Percentiles rank a stretch among this genome's conserved stretches.
Conservation (phyloP, 768 basidiomycete species). For the Melanogaster broomeanus region DNA sequence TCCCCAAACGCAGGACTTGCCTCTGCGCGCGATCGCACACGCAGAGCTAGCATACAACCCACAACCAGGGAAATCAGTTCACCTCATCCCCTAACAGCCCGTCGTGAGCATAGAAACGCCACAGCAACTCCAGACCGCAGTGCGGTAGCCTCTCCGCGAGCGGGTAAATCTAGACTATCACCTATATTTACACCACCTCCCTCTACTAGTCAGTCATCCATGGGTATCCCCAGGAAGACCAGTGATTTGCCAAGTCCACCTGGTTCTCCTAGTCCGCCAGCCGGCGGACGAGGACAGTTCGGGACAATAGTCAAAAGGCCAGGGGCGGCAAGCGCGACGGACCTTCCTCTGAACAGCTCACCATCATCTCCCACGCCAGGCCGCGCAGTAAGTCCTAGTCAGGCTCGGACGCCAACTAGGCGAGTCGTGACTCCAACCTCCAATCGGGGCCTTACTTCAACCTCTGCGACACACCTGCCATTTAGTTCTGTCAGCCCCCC, state of each 20-base stretch:
- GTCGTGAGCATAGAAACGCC: constrained; percentile 31
- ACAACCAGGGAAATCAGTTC: constrained; percentile 42
- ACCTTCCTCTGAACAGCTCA: constrained; percentile 41
- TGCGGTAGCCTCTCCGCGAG: constrained; percentile 32
- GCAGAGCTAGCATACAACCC: constrained; percentile 40
- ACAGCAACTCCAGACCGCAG: constrained; percentile 23
- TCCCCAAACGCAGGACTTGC: constrained; percentile 45
- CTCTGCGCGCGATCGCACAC: constrained; percentile 46
- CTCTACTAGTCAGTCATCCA: constrained; percentile 29
- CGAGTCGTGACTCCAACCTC: constrained; percentile 43
- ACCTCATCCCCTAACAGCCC: constrained; percentile 37
- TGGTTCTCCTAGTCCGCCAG: constrained; percentile 48
- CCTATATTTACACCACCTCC: constrained; percentile 32
- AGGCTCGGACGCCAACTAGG: constrained; percentile 41
- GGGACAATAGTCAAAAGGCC: constrained; percentile 36
- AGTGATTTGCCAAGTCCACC: constrained; percentile 47
- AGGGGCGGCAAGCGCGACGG: constrained; percentile 40
- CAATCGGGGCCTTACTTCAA: constrained; percentile 44
- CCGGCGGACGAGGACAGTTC: constrained; percentile 37
- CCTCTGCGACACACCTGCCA: constrained; percentile 55
- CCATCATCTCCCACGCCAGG: constrained; percentile 42
- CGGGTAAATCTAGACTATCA: constrained; percentile 34
- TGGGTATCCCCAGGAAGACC: constrained; percentile 37
- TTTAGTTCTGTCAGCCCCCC: constrained; percentile 28
- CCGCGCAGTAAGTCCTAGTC: constrained; percentile 43